phyloP scores from a whole-genome alignment of 805 yeast species.

The Saccharomycopsis sp. region DNA sequence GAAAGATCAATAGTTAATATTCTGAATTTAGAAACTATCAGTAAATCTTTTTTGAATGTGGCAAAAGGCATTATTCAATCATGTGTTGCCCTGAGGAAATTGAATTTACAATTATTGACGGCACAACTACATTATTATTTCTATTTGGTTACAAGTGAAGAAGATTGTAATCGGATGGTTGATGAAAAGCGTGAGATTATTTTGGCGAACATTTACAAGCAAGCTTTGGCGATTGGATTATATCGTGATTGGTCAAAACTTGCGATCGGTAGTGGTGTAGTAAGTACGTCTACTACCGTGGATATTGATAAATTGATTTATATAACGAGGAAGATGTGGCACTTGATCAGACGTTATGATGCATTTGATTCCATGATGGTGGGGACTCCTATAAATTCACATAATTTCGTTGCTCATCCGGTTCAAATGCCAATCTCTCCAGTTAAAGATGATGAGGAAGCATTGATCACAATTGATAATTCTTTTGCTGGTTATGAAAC shows the following conservation, averaged over 20 bases:
- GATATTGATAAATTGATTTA: background rate
- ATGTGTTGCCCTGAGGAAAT: too few species aligned
- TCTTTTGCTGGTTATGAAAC: background rate
- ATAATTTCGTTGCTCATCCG: too few species aligned
- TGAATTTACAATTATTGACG: background rate
- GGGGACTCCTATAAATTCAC: background rate
- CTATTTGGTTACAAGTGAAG: conserved; percentile 14
- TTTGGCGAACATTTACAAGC: conserved; percentile 1
- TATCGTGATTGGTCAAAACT: conserved; percentile 15
- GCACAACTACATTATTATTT: conserved; percentile 5
- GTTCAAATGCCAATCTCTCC: background rate
- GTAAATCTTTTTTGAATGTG: background rate
- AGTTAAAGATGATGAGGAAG: background rate
- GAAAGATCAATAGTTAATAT: conserved; percentile 8
- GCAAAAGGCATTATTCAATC: background rate
- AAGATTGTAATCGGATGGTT: conserved; percentile 10
- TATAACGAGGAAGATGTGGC: background rate
- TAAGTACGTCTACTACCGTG: background rate
- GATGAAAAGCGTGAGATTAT: conserved; percentile 1
- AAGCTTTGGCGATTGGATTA: conserved; percentile 8
- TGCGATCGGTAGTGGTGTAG: too few species aligned
- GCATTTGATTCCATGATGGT: background rate
- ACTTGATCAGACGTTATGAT: conserved; percentile 1
- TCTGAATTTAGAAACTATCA: background rate
- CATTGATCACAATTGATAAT: background rate